phyloP scores from a whole-genome alignment of 2,329 filamentous ascomycete species.

The Parafenestella ontariensis region DNA sequence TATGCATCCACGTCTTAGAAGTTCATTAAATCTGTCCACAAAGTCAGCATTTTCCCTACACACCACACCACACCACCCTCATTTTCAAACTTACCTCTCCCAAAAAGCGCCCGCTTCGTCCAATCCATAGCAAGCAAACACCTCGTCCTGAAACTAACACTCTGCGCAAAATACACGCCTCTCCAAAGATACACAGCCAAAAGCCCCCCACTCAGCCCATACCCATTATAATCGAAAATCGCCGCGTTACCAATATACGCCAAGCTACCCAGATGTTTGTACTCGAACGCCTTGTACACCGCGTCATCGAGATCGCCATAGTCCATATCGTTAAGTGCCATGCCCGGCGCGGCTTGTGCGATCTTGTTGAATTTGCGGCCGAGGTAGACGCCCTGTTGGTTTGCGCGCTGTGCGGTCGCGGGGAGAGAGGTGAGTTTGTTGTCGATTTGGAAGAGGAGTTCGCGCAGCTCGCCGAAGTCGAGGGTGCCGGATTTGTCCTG shows the following conservation, averaged over 20 bases:
- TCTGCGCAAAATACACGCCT: conserved; percentile 96
- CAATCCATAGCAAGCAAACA: conserved; percentile 96
- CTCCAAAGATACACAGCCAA: conserved; percentile 96
- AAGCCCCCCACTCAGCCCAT: conserved; percentile 80
- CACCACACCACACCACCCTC: no score
- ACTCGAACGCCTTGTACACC: conserved; percentile 93
- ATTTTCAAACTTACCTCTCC: conserved; percentile 83
- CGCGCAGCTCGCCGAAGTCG: conserved; percentile 89
- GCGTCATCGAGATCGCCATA: conserved; percentile 92
- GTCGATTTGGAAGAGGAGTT: conserved; percentile 91
- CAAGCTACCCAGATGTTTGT: conserved; percentile 86
- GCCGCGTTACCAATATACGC: conserved; percentile 97
- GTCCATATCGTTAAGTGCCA: conserved; percentile 79
- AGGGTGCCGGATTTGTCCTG: conserved; percentile 91
- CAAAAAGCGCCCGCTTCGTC: conserved; percentile 95
- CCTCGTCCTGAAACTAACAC: conserved; percentile 89
- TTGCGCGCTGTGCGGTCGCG: conserved; percentile 92
- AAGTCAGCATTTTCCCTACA: not conserved
- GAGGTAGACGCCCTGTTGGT: conserved; percentile 94
- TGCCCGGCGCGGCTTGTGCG: conserved; percentile 75
- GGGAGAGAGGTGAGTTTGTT: conserved; percentile 92
- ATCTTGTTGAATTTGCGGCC: conserved; percentile 94
- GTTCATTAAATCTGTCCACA: not conserved
- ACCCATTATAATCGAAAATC: conserved; percentile 86
- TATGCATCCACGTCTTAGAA: no score